phyloP scores from a whole-genome alignment of 768 basidiomycete genomes.

The Leccinum incarnatum region DNA sequence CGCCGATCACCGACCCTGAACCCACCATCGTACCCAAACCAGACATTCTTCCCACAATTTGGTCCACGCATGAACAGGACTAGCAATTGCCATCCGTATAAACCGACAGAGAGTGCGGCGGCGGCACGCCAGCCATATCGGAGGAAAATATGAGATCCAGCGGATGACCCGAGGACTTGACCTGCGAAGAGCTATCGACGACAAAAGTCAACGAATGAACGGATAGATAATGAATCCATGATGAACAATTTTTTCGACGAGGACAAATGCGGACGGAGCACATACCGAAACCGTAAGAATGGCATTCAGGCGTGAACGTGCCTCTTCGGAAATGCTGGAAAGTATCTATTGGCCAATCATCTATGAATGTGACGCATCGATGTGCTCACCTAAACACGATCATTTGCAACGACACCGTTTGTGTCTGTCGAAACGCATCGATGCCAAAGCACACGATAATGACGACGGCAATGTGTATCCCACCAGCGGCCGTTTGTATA shows the following conservation, averaged over 20 bases:
- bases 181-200: constrained; percentile 31
- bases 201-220: neutral
- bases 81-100: constrained; percentile 34
- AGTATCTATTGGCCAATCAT: neutral
- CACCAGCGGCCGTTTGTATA: constrained; percentile 38
- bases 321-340: constrained; percentile 28
- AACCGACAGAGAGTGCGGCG: constrained; percentile 32
- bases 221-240: neutral
- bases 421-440: constrained; percentile 40
- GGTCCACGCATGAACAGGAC: constrained; percentile 40
- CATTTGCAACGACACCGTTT: constrained; percentile 36
- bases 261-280: neutral
- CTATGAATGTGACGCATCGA: neutral
- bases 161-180: constrained; percentile 44
- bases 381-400: constrained; percentile 25
- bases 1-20: constrained; percentile 8
- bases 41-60: constrained; percentile 34
- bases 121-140: constrained; percentile 38
- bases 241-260: neutral
- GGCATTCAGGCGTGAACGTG: constrained; percentile 31
- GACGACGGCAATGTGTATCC: constrained; percentile 38
- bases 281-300: constrained; percentile 28
- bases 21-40: constrained; percentile 69
- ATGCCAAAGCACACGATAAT: constrained; percentile 40
- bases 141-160: constrained; percentile 42